Percentiles rank a stretch among this genome's conserved stretches.
Evolutionary conservation across 2,329 filamentous ascomycete genomes (phyloP).

Genomic region (Arthroderma uncinatum): DNA sequence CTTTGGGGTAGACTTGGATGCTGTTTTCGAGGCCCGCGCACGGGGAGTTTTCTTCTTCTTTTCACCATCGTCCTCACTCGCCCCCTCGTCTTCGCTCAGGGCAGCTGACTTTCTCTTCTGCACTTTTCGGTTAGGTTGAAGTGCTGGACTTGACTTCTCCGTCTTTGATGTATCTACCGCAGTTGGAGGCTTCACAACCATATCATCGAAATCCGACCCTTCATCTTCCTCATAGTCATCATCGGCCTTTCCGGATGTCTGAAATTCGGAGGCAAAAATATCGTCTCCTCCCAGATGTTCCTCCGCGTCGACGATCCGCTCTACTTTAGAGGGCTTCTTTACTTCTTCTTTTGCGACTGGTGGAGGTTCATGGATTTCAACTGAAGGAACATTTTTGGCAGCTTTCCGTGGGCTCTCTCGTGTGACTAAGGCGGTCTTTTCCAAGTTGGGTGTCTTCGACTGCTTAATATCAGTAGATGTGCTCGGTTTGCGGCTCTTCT

Average conservation of each 20-base stretch:
- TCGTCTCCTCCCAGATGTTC: slow-evolving; percentile 62
- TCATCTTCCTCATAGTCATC: slow-evolving; percentile 62
- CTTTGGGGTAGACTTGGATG: slow-evolving; percentile 25
- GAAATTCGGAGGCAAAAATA: slow-evolving; percentile 66
- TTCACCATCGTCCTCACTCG: slow-evolving; percentile 41
- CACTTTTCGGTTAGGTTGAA: slow-evolving; percentile 36
- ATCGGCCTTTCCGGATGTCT: slow-evolving; percentile 50
- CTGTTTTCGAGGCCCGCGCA: not conserved
- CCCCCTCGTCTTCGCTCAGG: slow-evolving; percentile 42
- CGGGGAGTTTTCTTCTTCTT: slow-evolving; percentile 45
- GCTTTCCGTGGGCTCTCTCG: slow-evolving; percentile 28
- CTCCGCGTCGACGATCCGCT: slow-evolving; percentile 48
- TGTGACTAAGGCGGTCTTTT: slow-evolving; percentile 22
- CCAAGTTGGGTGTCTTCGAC: slow-evolving; percentile 15
- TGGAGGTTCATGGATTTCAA: not conserved
- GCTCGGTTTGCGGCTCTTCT: slow-evolving; percentile 8
- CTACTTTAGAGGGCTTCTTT: slow-evolving; percentile 23
- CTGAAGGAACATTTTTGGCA: slow-evolving; percentile 23
- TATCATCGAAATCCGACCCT: slow-evolving; percentile 51
- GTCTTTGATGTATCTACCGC: slow-evolving; percentile 40
- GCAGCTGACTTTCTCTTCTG: slow-evolving; percentile 50
- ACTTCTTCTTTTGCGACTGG: slow-evolving; percentile 8
- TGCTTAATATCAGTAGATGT: slow-evolving; percentile 16
- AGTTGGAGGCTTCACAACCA: slow-evolving; percentile 50
- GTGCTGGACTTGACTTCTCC: slow-evolving; percentile 39